Conservation (phyloP, 345 rosid genomes). For the Lepidium aucheri region DNA sequence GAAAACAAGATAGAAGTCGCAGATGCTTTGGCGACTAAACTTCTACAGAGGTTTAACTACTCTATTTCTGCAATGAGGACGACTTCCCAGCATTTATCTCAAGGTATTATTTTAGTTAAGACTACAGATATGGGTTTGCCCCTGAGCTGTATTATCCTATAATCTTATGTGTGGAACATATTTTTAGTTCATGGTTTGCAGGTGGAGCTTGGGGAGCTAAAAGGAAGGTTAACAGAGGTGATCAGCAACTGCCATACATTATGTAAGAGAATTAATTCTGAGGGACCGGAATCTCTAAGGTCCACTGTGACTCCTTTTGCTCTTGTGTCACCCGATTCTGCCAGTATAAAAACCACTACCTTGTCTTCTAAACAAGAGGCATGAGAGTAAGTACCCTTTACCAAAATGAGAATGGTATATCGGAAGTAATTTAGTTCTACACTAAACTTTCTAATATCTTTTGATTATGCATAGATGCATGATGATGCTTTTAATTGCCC, state of each 20-base stretch:
- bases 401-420: not conserved
- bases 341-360: constrained; percentile 10
- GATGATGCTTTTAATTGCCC: not conserved
- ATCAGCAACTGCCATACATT: constrained; percentile 67
- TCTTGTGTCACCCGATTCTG: constrained; percentile 22
- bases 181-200: constrained; percentile 68
- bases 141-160: not conserved
- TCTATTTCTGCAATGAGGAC: constrained; percentile 74
- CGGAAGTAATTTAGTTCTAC: not conserved
- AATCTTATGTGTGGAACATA: constrained; percentile 1
- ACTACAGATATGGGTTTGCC: not conserved
- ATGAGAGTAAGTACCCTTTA: not conserved
- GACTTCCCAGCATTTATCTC: constrained; percentile 69
- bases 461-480: constrained; percentile 1
- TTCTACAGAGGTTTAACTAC: constrained; percentile 64
- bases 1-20: constrained; percentile 91
- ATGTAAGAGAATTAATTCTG: constrained; percentile 62
- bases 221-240: constrained; percentile 86
- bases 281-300: constrained; percentile 75
- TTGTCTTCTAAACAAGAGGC: constrained; percentile 10
- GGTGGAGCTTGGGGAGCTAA: constrained; percentile 87
- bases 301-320: constrained; percentile 45
- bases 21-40: constrained; percentile 88
- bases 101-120: constrained; percentile 35
- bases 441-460: not conserved